phyloP scores from a whole-genome alignment of 2,329 filamentous ascomycete genomes.

The Colletotrichum cuscutae region DNA sequence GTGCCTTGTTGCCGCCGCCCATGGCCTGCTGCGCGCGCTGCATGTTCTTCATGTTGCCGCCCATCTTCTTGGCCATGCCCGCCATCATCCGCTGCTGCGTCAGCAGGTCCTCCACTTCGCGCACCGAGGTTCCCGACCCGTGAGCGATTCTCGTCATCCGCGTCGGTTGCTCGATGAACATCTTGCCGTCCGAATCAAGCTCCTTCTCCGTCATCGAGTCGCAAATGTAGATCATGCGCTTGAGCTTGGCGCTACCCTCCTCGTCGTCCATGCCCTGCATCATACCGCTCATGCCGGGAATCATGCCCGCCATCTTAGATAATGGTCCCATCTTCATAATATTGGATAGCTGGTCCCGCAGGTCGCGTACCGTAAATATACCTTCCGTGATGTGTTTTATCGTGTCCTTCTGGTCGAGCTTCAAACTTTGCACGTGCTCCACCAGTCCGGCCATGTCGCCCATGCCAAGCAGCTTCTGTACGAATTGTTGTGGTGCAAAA shows the following conservation, averaged over 20 bases:
- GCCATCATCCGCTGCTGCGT: slow-evolving; percentile 99
- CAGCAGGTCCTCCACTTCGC: slow-evolving; percentile 95
- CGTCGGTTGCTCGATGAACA: slow-evolving; percentile 91
- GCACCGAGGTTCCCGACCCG: slow-evolving; percentile 89
- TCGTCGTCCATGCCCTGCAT: slow-evolving; percentile 98
- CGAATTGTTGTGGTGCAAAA: slow-evolving; percentile 92
- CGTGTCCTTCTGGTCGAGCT: slow-evolving; percentile 96
- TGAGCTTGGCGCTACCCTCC: slow-evolving; percentile 91
- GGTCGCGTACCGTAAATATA: slow-evolving; percentile 93
- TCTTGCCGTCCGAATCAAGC: slow-evolving; percentile 93
- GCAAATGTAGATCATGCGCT: slow-evolving; percentile 99
- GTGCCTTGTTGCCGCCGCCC: slow-evolving; percentile 89
- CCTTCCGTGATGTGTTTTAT: slow-evolving; percentile 99
- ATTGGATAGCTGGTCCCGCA: slow-evolving; percentile 94
- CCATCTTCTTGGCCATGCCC: slow-evolving; percentile 99
- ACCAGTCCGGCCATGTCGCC: slow-evolving; percentile 95
- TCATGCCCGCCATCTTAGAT: slow-evolving; percentile 98
- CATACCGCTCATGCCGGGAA: slow-evolving; percentile 91
- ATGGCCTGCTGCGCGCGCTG: slow-evolving; percentile 91
- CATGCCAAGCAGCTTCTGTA: slow-evolving; percentile 95
- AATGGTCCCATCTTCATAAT: slow-evolving; percentile 99
- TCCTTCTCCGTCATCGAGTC: slow-evolving; percentile 98
- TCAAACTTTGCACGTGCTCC: slow-evolving; percentile 95
- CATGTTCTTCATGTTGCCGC: slow-evolving; percentile 97
- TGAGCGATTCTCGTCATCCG: slow-evolving; percentile 92